Evolutionary conservation across 1,284 basidiomycete species (phyloP), one percentile per base, ranked within the genome.

Genomic region (Fomitiporia mediterranea): DNA sequence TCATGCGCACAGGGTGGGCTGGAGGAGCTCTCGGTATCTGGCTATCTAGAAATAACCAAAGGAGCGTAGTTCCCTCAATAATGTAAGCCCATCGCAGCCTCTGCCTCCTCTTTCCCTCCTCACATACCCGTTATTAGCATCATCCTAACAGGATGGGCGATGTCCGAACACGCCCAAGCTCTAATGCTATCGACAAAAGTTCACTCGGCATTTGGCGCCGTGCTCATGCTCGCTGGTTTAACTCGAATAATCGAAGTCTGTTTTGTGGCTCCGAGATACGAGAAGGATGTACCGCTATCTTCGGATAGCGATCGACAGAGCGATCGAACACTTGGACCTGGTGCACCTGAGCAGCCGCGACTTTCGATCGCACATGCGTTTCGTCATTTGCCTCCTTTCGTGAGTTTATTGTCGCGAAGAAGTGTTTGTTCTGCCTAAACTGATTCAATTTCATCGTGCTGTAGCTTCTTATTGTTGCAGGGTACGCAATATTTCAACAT

Each of bases 81-180:
- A 92, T 98, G 90, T 93, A 64, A 64, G 79, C 34, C 13, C 27
- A 17, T 30, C 40, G n/a, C 15, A 34, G 17, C 15, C 51, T 15
- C 7, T 4, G n/a, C 27, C 9, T 17, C 13, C 13, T n/a, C 15
- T 30, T 28, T 5, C 44, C 27, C 21, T 40, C 44, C 32, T 56
- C n/a, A 13, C 43, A 11, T 49, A 48, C 5, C 30, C 19, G n/a
- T 27, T 7, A 3, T 44, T 61, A 93, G 89, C 58, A 86, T 95
- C 61, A 83, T 92, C 56, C 75, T 96, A 59, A 96, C 94, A 0
- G 95, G 95, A 2, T 98, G 92, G 89, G 94, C 89, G 0, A 96
- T 98, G 92, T 89, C 90, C 2, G 86, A 90, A 39, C 95, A 98
- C 63, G 82, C 82, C 1, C 95, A 98, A 73, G 83, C 81, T 7